These are phyloP conservation scores for Eleusine coracana DNA, from an alignment of 176 grass and related monocot species.

Conservation along the genomic window DNA sequence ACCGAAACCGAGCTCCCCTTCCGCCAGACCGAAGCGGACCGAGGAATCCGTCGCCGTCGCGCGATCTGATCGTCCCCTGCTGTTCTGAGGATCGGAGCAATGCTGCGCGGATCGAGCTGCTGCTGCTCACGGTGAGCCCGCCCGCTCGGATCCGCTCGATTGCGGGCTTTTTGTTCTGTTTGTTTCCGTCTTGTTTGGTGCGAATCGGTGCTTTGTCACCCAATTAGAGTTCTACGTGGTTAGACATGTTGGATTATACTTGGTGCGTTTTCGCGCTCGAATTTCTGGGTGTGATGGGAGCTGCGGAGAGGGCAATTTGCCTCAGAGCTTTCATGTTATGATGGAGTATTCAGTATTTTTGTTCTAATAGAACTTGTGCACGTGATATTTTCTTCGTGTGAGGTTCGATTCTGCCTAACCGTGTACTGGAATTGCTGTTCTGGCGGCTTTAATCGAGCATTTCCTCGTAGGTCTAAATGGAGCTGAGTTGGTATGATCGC, in stretches of 20 bases:
- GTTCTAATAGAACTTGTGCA: neutral
- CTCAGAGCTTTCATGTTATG: neutral
- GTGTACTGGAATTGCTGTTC: conserved; percentile 9
- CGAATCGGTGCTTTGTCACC: neutral
- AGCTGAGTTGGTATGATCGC: neutral
- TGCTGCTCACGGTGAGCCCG: conserved; percentile 42
- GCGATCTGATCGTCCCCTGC: conserved; percentile 2
- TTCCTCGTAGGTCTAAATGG: neutral
- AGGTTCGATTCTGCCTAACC: neutral
- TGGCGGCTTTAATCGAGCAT: neutral
- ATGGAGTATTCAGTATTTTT: neutral
- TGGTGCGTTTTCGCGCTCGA: conserved; percentile 5
- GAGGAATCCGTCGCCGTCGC: neutral
- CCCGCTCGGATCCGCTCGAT: conserved; percentile 36
- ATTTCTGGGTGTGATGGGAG: neutral
- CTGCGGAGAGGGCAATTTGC: neutral
- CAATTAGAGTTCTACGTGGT: conserved; percentile 34
- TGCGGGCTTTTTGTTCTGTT: neutral
- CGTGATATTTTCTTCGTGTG: neutral
- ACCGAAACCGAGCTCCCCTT: conserved; percentile 17
- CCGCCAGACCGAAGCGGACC: conserved; percentile 4
- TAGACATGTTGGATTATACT: neutral
- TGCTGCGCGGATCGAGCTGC: conserved; percentile 32
- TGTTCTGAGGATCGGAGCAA: conserved; percentile 19
- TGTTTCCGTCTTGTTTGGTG: neutral